Percentiles rank a stretch among this genome's conserved stretches.
Conservation (phyloP, 495 filamentous ascomycete genomes). For the Podospora pseudocomata region DNA sequence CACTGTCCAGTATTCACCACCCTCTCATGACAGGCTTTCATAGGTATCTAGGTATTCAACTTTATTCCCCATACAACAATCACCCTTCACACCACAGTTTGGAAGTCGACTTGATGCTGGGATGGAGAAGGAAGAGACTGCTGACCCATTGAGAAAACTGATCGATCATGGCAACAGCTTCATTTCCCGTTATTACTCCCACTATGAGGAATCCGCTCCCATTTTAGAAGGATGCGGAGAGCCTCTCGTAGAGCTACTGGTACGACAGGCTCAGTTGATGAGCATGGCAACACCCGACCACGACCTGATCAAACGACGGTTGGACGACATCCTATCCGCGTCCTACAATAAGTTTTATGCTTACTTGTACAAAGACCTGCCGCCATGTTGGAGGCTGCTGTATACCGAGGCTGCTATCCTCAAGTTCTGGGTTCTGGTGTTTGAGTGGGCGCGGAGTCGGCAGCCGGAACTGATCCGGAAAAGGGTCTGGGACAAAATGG, state of each 20-base stretch:
- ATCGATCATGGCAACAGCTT: neutral
- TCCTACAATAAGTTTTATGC: conserved; percentile 64
- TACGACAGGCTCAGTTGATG: neutral
- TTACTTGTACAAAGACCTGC: conserved; percentile 71
- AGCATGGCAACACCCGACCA: neutral
- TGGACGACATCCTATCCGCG: conserved; percentile 43
- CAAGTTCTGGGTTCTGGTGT: conserved; percentile 38
- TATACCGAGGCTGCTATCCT: conserved; percentile 75
- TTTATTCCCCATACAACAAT: no score
- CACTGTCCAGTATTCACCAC: no score
- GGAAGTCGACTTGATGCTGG: no score
- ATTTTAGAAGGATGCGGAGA: neutral
- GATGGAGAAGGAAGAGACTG: no score
- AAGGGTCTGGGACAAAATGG: neutral
- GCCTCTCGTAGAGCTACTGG: neutral
- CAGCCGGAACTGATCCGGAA: neutral
- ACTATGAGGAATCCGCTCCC: neutral
- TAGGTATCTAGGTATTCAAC: no score
- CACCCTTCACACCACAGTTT: no score
- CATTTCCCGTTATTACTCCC: neutral
- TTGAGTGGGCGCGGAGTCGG: neutral
- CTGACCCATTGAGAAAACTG: neutral
- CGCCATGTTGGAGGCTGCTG: conserved; percentile 68
- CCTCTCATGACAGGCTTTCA: no score
- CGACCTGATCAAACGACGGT: conserved; percentile 21